A percentile compares a stretch with the other conserved stretches of the same genome.
phyloP scores from a whole-genome alignment of 495 filamentous ascomycete species.

The Xylaria scruposa region DNA sequence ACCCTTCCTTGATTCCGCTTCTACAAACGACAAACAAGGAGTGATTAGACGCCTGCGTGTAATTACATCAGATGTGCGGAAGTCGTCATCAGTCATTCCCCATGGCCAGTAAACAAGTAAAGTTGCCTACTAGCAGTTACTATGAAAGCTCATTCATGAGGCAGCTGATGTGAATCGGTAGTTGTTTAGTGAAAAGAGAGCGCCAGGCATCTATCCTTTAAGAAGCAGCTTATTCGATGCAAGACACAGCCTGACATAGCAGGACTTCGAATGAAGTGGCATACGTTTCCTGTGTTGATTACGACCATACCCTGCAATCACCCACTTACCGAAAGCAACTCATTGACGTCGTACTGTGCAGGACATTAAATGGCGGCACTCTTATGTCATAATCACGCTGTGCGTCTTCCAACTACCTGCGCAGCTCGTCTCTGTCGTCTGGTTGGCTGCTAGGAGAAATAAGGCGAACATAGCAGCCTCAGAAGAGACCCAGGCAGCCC shows the following conservation, averaged over 20 bases:
- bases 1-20: neutral
- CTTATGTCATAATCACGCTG: neutral
- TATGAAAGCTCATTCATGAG: neutral
- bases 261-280: neutral
- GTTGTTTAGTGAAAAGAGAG: too few species aligned
- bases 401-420: neutral
- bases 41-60: neutral
- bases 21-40: neutral
- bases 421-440: conserved; percentile 8
- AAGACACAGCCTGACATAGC: neutral
- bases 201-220: neutral
- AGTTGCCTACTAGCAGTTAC: neutral
- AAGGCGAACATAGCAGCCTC: conserved; percentile 9
- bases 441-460: conserved; percentile 15
- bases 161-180: neutral
- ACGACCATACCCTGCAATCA: neutral
- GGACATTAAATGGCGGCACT: neutral
- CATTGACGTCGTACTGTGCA: conserved; percentile 4
- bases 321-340: neutral
- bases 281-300: neutral
- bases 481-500: neutral
- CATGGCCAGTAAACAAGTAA: neutral
- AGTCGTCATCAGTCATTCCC: neutral
- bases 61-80: neutral
- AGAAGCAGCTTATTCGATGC: neutral